These are phyloP conservation scores for Periconia sp. DNA, from an alignment of 2,329 filamentous ascomycete genomes.

Conservation along the genomic window DNA sequence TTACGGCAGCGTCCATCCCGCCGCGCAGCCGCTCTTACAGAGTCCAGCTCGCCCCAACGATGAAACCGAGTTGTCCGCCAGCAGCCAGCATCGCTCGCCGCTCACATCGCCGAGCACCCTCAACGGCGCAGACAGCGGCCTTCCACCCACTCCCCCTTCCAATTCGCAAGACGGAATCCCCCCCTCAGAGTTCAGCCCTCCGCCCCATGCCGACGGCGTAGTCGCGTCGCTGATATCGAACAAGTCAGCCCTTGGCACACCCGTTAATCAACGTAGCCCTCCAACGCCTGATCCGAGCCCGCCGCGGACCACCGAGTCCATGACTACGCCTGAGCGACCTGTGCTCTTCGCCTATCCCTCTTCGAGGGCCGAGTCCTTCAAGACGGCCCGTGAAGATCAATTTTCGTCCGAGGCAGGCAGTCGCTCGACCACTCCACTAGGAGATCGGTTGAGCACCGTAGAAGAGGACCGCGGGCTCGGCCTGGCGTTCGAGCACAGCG, in stretches of 20 bases:
- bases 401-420: constrained; percentile 43
- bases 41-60: constrained; percentile 26
- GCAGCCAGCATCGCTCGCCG: constrained; percentile 32
- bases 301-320: constrained; percentile 34
- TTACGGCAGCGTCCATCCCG: constrained; percentile 25
- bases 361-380: constrained; percentile 53
- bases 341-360: constrained; percentile 45
- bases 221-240: constrained; percentile 46
- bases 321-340: constrained; percentile 29
- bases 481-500: constrained; percentile 42
- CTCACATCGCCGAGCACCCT: constrained; percentile 33
- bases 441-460: constrained; percentile 34
- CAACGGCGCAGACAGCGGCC: constrained; percentile 40
- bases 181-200: constrained; percentile 27
- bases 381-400: constrained; percentile 52
- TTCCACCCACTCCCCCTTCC: constrained; percentile 55
- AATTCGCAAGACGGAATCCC: constrained; percentile 39
- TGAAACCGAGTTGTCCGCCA: constrained; percentile 32
- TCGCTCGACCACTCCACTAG: constrained; percentile 33
- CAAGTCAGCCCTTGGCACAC: constrained; percentile 49
- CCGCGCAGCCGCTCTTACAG: constrained; percentile 29
- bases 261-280: constrained; percentile 48
- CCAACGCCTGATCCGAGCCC: constrained; percentile 46
- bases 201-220: constrained; percentile 49
- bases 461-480: constrained; percentile 42